phyloP scores from a whole-genome alignment of 2,329 filamentous ascomycete species.

The Fusarium solani-melongenae region DNA sequence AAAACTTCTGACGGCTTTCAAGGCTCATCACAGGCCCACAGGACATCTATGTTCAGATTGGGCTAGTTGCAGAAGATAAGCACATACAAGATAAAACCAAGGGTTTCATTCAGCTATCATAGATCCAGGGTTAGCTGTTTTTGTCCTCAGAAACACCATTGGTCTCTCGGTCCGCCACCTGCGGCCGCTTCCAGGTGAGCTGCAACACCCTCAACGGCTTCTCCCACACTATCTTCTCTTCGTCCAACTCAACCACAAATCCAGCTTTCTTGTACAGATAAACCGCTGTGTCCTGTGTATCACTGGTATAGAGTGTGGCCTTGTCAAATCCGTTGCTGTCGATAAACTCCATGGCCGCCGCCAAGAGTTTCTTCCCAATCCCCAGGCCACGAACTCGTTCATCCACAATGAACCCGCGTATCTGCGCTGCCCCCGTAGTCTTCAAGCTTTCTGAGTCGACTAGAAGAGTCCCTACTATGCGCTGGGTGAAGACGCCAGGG shows the following conservation, averaged over 20 bases:
- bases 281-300: neutral
- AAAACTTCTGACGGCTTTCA: neutral
- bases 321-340: conserved; percentile 7
- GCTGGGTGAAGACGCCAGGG: conserved; percentile 1
- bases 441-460: conserved; percentile 19
- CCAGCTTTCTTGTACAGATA: conserved; percentile 21
- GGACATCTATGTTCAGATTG: neutral
- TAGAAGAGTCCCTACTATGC: conserved; percentile 17
- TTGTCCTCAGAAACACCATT: neutral
- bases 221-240: conserved; percentile 27
- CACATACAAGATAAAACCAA: neutral
- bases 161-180: neutral
- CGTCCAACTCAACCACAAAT: conserved; percentile 1
- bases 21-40: neutral
- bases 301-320: conserved; percentile 12
- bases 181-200: conserved; percentile 18
- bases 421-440: conserved; percentile 7
- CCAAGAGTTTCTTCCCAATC: conserved; percentile 10
- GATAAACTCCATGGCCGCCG: conserved; percentile 21
- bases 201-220: conserved; percentile 16
- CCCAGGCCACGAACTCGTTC: conserved; percentile 23
- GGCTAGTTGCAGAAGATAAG: neutral
- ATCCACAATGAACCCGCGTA: conserved; percentile 29
- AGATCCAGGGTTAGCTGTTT: neutral
- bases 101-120: neutral